Percentiles rank a stretch among this genome's conserved stretches.
Evolutionary conservation across 805 yeast species (phyloP).

Genomic region (Myxozyma monticola): DNA sequence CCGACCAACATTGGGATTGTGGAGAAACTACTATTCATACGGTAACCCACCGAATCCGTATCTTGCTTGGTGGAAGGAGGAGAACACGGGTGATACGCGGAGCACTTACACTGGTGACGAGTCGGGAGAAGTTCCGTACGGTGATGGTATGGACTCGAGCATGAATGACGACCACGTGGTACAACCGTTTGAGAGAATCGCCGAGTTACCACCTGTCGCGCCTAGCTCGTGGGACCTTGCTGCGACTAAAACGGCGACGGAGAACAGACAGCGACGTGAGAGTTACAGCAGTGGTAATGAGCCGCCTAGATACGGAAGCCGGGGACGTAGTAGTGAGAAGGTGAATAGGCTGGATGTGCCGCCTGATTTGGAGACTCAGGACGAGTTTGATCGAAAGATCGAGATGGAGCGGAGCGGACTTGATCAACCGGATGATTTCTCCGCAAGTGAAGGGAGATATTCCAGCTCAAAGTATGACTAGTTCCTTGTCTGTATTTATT

Average conservation of each 20-base stretch:
- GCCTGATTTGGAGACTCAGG: constrained; percentile 18
- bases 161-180: background rate
- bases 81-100: background rate
- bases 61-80: constrained; percentile 16
- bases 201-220: constrained; percentile 5
- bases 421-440: constrained; percentile 31
- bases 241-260: background rate
- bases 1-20: constrained; percentile 20
- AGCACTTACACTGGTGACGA: background rate
- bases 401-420: constrained; percentile 29
- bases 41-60: constrained; percentile 16
- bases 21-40: constrained; percentile 22
- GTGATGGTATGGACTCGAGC: background rate
- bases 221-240: constrained; percentile 22
- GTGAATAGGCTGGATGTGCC: constrained; percentile 7
- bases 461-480: constrained; percentile 28
- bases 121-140: constrained; percentile 3
- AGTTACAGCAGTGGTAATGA: background rate
- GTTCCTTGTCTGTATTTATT: background rate
- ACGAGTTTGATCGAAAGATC: constrained; percentile 25
- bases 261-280: too few relatives aligned
- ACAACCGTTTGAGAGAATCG: constrained; percentile 3
- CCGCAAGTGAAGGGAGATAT: constrained; percentile 20
- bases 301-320: constrained; percentile 9
- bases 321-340: too few relatives aligned